Percentiles rank a stretch among this genome's conserved stretches.
phyloP scores from a whole-genome alignment of 345 rosid genomes.

The Eucalyptus polyanthemos region DNA sequence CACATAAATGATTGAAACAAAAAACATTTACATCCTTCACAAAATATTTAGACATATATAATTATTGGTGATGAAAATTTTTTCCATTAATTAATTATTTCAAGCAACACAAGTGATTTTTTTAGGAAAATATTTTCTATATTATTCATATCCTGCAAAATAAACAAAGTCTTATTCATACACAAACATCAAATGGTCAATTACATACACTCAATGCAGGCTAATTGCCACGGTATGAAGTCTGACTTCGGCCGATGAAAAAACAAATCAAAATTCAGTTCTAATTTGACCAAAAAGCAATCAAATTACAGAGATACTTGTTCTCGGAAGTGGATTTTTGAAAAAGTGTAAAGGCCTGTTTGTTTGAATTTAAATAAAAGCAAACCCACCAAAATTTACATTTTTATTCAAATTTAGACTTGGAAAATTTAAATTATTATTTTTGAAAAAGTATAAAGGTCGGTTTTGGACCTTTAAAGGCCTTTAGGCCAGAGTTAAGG shows the following conservation, averaged over 20 bases:
- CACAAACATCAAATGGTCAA: not conserved
- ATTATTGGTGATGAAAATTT: rapidly evolving
- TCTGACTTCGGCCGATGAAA: not conserved
- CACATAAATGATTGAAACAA: not conserved
- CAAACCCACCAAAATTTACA: not conserved
- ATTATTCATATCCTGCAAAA: too few species aligned
- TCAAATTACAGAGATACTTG: not conserved
- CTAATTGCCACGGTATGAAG: not conserved
- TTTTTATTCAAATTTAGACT: not conserved
- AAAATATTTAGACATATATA: not conserved
- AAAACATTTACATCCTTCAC: not conserved
- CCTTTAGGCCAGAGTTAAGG: too few species aligned
- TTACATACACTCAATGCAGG: not conserved
- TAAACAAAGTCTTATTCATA: not conserved
- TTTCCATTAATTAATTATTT: not conserved
- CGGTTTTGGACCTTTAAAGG: too few species aligned
- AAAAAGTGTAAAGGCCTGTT: not conserved
- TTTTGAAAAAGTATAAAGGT: too few species aligned
- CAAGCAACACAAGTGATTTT: not conserved
- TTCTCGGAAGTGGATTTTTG: not conserved
- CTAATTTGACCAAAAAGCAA: not conserved
- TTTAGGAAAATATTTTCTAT: not conserved
- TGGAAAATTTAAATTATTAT: not conserved
- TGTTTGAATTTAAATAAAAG: not conserved
- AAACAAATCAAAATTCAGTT: not conserved